Conservation (phyloP, 768 basidiomycete species). For the Phanerochaete sordida region DNA sequence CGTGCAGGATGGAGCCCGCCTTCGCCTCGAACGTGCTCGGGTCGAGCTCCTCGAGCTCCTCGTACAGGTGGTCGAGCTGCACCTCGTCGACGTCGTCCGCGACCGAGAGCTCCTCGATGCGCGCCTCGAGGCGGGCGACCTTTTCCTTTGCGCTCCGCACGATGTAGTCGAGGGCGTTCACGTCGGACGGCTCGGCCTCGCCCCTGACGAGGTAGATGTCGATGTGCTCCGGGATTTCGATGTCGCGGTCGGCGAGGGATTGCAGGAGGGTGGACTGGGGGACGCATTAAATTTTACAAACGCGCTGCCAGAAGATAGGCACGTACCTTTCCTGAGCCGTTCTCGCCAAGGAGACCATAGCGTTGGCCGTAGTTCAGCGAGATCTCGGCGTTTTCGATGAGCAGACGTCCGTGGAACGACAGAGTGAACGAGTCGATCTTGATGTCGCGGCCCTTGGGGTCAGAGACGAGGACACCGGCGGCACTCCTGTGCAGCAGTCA, state of each 20-base stretch:
- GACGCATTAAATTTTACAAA: background rate
- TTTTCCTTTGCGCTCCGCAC: slow-evolving; percentile 88
- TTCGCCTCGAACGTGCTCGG: slow-evolving; percentile 94
- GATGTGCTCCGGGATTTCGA: slow-evolving; percentile 91
- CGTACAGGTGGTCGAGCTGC: slow-evolving; percentile 86
- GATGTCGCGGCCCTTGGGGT: slow-evolving; percentile 91
- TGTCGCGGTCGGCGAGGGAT: slow-evolving; percentile 93
- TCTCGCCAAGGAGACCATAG: slow-evolving; percentile 95
- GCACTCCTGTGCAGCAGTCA: slow-evolving; percentile 62
- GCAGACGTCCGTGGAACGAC: slow-evolving; percentile 93
- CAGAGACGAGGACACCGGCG: slow-evolving; percentile 89
- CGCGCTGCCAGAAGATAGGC: background rate
- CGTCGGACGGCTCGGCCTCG: slow-evolving; percentile 92
- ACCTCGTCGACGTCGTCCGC: slow-evolving; percentile 86
- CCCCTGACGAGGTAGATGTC: slow-evolving; percentile 97
- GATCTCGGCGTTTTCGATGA: slow-evolving; percentile 68
- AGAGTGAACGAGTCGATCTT: slow-evolving; percentile 95
- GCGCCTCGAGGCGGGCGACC: slow-evolving; percentile 88
- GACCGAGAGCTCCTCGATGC: slow-evolving; percentile 90
- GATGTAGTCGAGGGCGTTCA: slow-evolving; percentile 97
- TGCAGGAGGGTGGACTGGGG: slow-evolving; percentile 89
- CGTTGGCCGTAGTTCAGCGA: slow-evolving; percentile 87
- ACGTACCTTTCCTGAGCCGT: slow-evolving; percentile 95
- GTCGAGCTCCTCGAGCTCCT: slow-evolving; percentile 96
- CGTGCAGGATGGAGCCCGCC: slow-evolving; percentile 94